These are phyloP conservation scores for Talaromyces sp. DNA, from an alignment of 2,329 filamentous ascomycete genomes.

Conservation along the genomic window DNA sequence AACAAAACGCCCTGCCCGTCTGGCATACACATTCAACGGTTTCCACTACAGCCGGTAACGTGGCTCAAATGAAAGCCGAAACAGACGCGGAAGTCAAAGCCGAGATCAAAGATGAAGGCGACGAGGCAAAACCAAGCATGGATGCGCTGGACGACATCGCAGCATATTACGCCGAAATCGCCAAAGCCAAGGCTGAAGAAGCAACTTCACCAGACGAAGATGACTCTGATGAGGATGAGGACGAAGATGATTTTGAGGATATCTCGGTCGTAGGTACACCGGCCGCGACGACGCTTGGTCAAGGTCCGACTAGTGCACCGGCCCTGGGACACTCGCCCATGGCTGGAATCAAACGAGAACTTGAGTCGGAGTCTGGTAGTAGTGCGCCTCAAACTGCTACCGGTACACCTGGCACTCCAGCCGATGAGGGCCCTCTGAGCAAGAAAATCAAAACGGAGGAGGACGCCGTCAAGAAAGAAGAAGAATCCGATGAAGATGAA, in stretches of 20 bases:
- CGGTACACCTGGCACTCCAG: constrained; percentile 39
- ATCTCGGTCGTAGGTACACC: constrained; percentile 33
- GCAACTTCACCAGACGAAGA: constrained; percentile 42
- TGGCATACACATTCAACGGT: constrained; percentile 56
- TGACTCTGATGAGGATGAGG: constrained; percentile 41
- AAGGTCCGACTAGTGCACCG: constrained; percentile 21
- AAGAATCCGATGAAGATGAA: constrained; percentile 43
- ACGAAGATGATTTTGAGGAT: constrained; percentile 47
- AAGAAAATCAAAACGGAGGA: constrained; percentile 48
- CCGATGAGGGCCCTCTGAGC: constrained; percentile 39
- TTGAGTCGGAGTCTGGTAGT: constrained; percentile 41
- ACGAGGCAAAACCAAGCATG: constrained; percentile 43
- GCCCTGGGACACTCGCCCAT: constrained; percentile 16
- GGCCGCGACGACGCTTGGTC: constrained; percentile 28
- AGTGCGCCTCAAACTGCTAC: constrained; percentile 39
- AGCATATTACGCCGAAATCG: constrained; percentile 49
- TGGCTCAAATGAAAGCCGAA: constrained; percentile 33
- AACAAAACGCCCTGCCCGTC: constrained; percentile 53
- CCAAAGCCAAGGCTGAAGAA: constrained; percentile 44
- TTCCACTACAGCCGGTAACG: constrained; percentile 29
- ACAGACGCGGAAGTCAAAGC: constrained; percentile 36
- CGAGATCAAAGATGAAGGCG: constrained; percentile 43
- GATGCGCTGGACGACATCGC: constrained; percentile 49
- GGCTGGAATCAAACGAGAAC: constrained; percentile 39
- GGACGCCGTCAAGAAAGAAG: constrained; percentile 36